Evolutionary conservation across 2,329 filamentous ascomycete genomes (phyloP).

Genomic region (Atkinsonella texensis): DNA sequence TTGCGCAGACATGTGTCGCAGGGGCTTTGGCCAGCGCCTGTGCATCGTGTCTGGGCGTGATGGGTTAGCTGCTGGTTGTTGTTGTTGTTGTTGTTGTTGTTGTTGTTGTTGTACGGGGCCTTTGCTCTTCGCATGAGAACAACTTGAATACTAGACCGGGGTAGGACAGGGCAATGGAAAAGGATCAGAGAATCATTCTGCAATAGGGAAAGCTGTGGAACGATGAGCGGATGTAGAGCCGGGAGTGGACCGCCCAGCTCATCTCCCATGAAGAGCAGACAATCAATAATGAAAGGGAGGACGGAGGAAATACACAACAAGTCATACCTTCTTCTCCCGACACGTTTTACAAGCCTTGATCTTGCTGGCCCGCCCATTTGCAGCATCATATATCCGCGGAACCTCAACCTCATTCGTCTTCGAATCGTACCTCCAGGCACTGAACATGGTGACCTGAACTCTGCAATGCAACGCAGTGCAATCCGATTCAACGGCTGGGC

Average conservation of each 20-base stretch:
- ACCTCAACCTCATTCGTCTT: conserved; percentile 3
- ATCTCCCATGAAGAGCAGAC: too few relatives aligned
- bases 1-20: conserved; percentile 2
- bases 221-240: too few relatives aligned
- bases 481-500: too few relatives aligned
- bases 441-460: neutral
- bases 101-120: neutral
- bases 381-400: conserved; percentile 2
- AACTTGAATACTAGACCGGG: too few relatives aligned
- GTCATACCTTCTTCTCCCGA: conserved; percentile 2
- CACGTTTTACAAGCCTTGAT: conserved; percentile 5
- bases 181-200: neutral
- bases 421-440: conserved; percentile 4
- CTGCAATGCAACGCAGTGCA: neutral
- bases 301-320: too few relatives aligned
- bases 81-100: too few relatives aligned
- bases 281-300: too few relatives aligned
- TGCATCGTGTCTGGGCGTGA: conserved; percentile 1
- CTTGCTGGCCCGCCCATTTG: conserved; percentile 2
- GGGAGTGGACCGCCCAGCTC: too few relatives aligned
- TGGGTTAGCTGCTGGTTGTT: neutral
- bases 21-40: conserved; percentile 1
- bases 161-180: neutral
- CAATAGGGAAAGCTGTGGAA: too few relatives aligned
- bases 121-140: too few relatives aligned